Evolutionary conservation across 2,329 filamentous ascomycete species (phyloP), one percentile per base, ranked within the genome.

Genomic region (Zopfia rhizophila): DNA sequence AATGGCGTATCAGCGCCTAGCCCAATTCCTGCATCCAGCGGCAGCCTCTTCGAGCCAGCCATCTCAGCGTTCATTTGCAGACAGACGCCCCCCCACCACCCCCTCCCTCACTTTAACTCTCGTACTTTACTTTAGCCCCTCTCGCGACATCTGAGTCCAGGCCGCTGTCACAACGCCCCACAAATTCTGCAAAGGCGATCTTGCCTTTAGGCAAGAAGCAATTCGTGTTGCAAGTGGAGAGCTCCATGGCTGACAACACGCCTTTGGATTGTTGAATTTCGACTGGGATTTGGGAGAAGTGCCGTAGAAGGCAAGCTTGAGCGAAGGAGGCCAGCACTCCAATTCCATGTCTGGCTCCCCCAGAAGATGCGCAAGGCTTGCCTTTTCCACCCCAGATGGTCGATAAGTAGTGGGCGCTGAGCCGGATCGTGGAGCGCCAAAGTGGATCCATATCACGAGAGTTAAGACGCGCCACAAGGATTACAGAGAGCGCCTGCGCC

Each of bases 181-280:
- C 28, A 31, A 4, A 56, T 55, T 49, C 56, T 68, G 66, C 65
- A 68, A 61, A 63, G 63, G 58, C 60, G 64, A 69, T 69, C 63
- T 53, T 54, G 50, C 31, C 44, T 56, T 55, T 56, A 53, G 53
- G 49, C 48, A 45, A 42, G 43, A 53, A 27, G 52, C 24, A 54
- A 42, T 43, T 40, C 39, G 36, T 38, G 45, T 44, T 29, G 35
- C 43, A 29, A 40, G 48, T 50, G 48, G 50, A 38, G 39, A 36
- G 51, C 48, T n/a, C n/a, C 46, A 47, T 53, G n/a, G 53, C 42
- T 38, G 33, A 43, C 38, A 32, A 27, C 35, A n/a, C n/a, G n/a
- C 24, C 21, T 10, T 49, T 24, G 41, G n/a, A 36, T 35, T 48
- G 48, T 55, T 63, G 61, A 58, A 66, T 63, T 63, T 51, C 64